A percentile compares a stretch with the other conserved stretches of the same genome.
These are phyloP conservation scores for Fusarium sp. DNA, from an alignment of 2,329 filamentous ascomycete species.

Conservation along the genomic window DNA sequence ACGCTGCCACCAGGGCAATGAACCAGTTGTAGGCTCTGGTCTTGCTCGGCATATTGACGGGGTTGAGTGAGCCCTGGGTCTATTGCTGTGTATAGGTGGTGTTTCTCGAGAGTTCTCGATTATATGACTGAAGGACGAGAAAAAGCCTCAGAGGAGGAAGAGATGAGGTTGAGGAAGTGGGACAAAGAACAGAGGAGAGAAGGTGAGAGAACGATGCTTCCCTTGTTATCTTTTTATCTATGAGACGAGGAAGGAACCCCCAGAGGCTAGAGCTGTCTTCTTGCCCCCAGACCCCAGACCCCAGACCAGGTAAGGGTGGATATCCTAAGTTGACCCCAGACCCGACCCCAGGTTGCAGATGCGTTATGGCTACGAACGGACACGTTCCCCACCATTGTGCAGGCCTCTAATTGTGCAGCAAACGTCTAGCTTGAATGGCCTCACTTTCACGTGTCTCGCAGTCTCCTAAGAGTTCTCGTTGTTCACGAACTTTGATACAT, in stretches of 20 bases:
- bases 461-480: not conserved
- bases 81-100: not conserved
- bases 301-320: not conserved
- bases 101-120: conserved; percentile 1
- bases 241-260: conserved; percentile 24
- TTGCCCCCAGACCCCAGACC: conserved; percentile 36
- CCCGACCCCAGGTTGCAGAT: conserved; percentile 31
- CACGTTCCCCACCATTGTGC: conserved; percentile 24
- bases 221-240: conserved; percentile 40
- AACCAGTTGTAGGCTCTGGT: conserved; percentile 59
- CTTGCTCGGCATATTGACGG: conserved; percentile 53
- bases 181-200: conserved; percentile 17
- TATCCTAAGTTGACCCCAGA: conserved; percentile 24
- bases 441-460: not conserved
- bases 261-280: conserved; percentile 18
- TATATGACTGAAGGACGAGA: conserved; percentile 1
- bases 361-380: conserved; percentile 9
- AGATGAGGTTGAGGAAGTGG: conserved; percentile 11
- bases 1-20: conserved; percentile 76
- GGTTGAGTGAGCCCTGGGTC: conserved; percentile 15
- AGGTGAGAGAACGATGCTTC: conserved; percentile 19
- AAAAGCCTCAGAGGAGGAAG: conserved; percentile 1
- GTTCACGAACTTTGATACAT: not conserved
- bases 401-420: conserved; percentile 10
- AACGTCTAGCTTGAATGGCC: not conserved